A percentile compares a stretch with the other conserved stretches of the same genome.
These are phyloP conservation scores for Fusarium illudens DNA, from an alignment of 2,329 filamentous ascomycete species.

Conservation along the genomic window DNA sequence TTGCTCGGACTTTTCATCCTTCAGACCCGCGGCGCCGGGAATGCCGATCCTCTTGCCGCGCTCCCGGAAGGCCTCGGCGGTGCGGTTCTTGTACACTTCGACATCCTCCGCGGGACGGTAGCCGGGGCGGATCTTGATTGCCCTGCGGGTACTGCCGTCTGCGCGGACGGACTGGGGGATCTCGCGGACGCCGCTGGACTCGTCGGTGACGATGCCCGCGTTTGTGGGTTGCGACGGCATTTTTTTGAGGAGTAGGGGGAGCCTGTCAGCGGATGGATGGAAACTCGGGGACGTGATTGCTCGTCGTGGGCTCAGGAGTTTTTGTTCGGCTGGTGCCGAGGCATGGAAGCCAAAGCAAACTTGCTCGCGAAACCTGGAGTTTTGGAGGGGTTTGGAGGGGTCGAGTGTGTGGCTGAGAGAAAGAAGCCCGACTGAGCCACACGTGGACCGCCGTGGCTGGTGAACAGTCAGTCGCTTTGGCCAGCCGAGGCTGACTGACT, in stretches of 20 bases:
- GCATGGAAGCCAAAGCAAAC: slow-evolving; percentile 2
- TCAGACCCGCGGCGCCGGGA: slow-evolving; percentile 73
- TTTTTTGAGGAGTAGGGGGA: slow-evolving; percentile 5
- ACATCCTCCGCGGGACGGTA: slow-evolving; percentile 96
- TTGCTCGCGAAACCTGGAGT: neutral
- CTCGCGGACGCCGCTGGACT: slow-evolving; percentile 79
- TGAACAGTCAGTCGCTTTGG: neutral
- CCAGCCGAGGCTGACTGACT: neutral
- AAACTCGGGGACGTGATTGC: slow-evolving; percentile 4
- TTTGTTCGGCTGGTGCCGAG: slow-evolving; percentile 30
- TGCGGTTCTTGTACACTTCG: slow-evolving; percentile 93
- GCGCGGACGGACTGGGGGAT: slow-evolving; percentile 88
- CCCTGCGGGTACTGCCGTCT: slow-evolving; percentile 90
- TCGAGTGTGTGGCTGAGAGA: slow-evolving; percentile 3
- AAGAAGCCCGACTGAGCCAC: slow-evolving; percentile 12
- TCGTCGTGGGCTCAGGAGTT: neutral
- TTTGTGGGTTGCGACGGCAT: slow-evolving; percentile 64
- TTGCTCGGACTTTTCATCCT: slow-evolving; percentile 59
- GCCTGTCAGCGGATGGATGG: neutral
- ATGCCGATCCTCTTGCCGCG: slow-evolving; percentile 70
- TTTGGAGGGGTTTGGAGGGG: slow-evolving; percentile 30
- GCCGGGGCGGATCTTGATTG: slow-evolving; percentile 92
- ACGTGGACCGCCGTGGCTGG: slow-evolving; percentile 12
- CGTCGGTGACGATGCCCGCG: slow-evolving; percentile 80
- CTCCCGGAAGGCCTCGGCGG: slow-evolving; percentile 84